Evolutionary conservation across 805 yeast species (phyloP).

Genomic region (Starmerella floricola): DNA sequence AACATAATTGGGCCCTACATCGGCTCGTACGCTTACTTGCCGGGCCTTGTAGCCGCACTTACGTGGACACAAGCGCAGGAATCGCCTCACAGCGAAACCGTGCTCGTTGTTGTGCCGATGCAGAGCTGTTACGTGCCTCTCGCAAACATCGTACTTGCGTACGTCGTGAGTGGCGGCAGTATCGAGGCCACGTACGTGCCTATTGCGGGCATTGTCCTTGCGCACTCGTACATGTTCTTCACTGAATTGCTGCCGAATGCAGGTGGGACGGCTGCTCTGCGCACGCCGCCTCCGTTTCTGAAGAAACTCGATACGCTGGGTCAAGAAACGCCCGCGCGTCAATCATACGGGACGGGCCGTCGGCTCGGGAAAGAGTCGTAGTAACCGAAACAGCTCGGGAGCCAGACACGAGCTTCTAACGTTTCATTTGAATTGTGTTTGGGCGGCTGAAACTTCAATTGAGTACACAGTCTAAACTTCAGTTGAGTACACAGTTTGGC

Average conservation of each 20-base stretch:
- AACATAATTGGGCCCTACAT: conserved; percentile 18
- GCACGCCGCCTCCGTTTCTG: conserved; percentile 9
- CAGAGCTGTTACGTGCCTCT: conserved; percentile 28
- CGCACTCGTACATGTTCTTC: conserved; percentile 27
- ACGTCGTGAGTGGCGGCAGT: conserved; percentile 25
- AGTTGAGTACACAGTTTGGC: no score
- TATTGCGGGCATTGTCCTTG: conserved; percentile 26
- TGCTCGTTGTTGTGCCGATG: conserved; percentile 26
- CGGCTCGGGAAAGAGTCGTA: conserved; percentile 20
- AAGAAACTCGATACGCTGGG: conserved; percentile 4
- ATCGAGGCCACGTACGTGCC: conserved; percentile 19
- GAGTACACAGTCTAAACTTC: no score
- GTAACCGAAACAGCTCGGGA: no score
- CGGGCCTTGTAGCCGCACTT: conserved; percentile 27
- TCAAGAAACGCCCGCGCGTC: conserved; percentile 6
- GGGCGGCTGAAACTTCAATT: no score
- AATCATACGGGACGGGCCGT: conserved; percentile 22
- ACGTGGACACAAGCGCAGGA: conserved; percentile 33
- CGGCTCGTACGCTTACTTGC: conserved; percentile 21
- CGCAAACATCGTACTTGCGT: conserved; percentile 24
- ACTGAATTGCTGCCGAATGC: conserved; percentile 25
- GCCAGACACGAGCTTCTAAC: no score
- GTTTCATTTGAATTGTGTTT: no score
- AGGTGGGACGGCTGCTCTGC: conserved; percentile 23
- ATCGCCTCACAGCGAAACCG: conserved; percentile 24